These are phyloP conservation scores for Orychophragmus violaceus DNA, from an alignment of 345 rosid genomes.

Conservation along the genomic window DNA sequence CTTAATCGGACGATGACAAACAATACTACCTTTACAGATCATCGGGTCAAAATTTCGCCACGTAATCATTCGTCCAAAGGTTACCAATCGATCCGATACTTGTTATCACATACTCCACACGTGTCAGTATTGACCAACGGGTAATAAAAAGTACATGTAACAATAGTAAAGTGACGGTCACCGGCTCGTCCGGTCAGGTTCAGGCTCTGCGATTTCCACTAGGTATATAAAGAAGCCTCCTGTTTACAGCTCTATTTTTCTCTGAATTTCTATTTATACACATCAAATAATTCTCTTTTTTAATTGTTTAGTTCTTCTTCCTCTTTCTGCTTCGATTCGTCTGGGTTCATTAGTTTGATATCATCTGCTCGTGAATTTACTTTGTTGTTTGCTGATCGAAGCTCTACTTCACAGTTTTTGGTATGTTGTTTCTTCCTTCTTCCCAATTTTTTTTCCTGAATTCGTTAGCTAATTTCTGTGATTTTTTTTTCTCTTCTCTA, in stretches of 20 bases:
- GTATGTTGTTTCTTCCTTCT: constrained; percentile 16
- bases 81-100: neutral
- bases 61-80: constrained; percentile 3
- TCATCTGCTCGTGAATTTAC: neutral
- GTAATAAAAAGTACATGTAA: neutral
- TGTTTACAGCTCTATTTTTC: neutral
- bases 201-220: constrained; percentile 12
- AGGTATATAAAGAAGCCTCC: constrained; percentile 10
- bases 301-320: too few species aligned
- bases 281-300: neutral
- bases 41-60: neutral
- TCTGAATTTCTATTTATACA: constrained; percentile 12
- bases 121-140: constrained; percentile 18
- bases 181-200: constrained; percentile 25
- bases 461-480: neutral
- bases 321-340: neutral
- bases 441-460: neutral
- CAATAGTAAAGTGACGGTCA: neutral
- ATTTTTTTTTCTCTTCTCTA: neutral
- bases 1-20: constrained; percentile 21
- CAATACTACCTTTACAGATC: neutral
- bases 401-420: constrained; percentile 17
- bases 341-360: neutral
- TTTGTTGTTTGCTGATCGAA: constrained; percentile 6
- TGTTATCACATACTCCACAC: constrained; percentile 2